These are phyloP conservation scores for Kodamaea derodonti DNA, from an alignment of 1,139 yeast species.

Conservation along the genomic window DNA sequence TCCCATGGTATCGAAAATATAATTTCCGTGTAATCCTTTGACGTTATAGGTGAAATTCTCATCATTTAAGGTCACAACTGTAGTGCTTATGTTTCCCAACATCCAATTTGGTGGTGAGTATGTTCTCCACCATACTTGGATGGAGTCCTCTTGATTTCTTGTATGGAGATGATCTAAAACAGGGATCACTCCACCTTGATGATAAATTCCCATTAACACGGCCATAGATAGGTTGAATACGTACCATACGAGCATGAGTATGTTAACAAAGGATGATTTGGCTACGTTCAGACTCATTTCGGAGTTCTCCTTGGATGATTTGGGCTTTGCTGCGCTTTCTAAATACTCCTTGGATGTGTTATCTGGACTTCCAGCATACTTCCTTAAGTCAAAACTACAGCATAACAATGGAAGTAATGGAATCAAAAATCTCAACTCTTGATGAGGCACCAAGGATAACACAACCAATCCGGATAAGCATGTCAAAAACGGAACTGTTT, in stretches of 20 bases:
- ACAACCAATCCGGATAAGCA: slow-evolving; percentile 57
- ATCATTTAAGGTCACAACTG: slow-evolving; percentile 17
- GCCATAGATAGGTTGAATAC: slow-evolving; percentile 60
- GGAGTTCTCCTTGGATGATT: background rate
- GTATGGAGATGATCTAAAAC: slow-evolving; percentile 35
- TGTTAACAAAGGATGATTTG: slow-evolving; percentile 13
- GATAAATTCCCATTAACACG: slow-evolving; percentile 70
- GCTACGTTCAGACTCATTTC: background rate
- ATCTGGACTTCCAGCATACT: slow-evolving; percentile 5
- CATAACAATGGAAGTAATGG: slow-evolving; percentile 75
- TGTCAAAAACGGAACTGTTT: slow-evolving; percentile 54
- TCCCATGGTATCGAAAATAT: slow-evolving; percentile 59
- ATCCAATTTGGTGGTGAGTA: slow-evolving; percentile 93
- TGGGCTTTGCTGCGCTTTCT: background rate
- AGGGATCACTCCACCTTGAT: slow-evolving; percentile 88
- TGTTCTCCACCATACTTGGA: slow-evolving; percentile 88
- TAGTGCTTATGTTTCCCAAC: slow-evolving; percentile 38
- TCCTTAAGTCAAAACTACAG: slow-evolving; percentile 52
- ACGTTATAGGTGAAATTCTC: slow-evolving; percentile 11
- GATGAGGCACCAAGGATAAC: slow-evolving; percentile 80
- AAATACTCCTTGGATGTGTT: background rate
- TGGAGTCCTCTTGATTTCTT: slow-evolving; percentile 14
- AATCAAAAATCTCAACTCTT: slow-evolving; percentile 78
- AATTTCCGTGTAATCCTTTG: slow-evolving; percentile 9
- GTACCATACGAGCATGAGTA: slow-evolving; percentile 50